These are phyloP conservation scores for Colletotrichum simmondsii DNA, from an alignment of 2,329 filamentous ascomycete genomes.

Conservation along the genomic window DNA sequence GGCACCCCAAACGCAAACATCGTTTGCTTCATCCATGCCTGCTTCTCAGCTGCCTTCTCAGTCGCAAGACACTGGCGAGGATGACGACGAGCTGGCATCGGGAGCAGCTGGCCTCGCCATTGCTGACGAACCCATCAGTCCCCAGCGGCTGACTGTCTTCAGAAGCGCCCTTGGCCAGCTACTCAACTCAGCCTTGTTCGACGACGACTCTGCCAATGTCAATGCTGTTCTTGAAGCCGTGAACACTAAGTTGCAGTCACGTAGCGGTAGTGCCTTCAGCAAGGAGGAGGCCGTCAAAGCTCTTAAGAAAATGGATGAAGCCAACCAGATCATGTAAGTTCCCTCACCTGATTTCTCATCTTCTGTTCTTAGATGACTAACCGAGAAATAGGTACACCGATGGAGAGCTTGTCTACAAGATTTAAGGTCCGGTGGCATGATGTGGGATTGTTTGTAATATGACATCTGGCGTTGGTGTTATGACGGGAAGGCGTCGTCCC, in stretches of 20 bases:
- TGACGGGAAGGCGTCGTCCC: background rate
- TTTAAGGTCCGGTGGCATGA: conserved; percentile 52
- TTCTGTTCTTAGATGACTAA: conserved; percentile 3
- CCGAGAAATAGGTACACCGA: conserved; percentile 60
- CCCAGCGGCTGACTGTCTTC: conserved; percentile 78
- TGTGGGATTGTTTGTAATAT: background rate
- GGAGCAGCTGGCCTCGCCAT: conserved; percentile 55
- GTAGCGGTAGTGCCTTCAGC: conserved; percentile 70
- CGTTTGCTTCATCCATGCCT: conserved; percentile 83
- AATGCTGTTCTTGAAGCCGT: conserved; percentile 81
- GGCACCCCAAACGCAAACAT: conserved; percentile 61
- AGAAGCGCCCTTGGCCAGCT: conserved; percentile 84
- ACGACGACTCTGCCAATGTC: conserved; percentile 84
- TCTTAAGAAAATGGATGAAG: conserved; percentile 81
- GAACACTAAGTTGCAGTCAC: conserved; percentile 73
- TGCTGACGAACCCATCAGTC: conserved; percentile 63
- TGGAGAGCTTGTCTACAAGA: conserved; percentile 77
- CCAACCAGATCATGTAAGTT: conserved; percentile 93
- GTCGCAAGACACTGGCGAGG: conserved; percentile 53
- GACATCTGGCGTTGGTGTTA: conserved; percentile 5
- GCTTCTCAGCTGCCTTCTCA: conserved; percentile 73
- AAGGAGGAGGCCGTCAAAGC: conserved; percentile 80
- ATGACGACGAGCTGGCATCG: conserved; percentile 57
- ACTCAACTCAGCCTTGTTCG: conserved; percentile 84
- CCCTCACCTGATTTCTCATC: background rate